Conservation (phyloP, 257 asterid species). For the Solanum peruvianum region DNA sequence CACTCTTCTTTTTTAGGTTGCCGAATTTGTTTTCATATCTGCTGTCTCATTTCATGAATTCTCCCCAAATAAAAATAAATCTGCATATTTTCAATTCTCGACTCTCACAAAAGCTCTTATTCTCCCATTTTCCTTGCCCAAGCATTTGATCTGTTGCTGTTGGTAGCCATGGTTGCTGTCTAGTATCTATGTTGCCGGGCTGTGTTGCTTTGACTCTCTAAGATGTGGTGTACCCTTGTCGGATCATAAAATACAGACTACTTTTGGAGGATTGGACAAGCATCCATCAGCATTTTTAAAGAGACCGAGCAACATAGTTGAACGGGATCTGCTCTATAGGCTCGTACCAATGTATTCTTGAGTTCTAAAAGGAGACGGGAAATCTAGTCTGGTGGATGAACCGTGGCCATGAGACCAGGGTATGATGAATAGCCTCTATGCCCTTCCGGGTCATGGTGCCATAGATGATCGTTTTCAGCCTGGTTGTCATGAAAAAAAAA, state of each 20-base stretch:
- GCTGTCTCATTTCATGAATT: background rate
- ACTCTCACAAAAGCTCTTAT: background rate
- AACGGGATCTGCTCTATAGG: background rate
- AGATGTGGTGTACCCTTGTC: background rate
- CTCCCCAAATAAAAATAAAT: background rate
- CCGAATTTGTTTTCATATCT: background rate
- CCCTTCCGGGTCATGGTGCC: background rate
- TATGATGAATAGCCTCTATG: background rate
- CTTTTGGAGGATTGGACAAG: background rate
- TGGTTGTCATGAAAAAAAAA: background rate
- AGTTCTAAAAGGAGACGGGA: background rate
- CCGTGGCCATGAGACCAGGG: background rate
- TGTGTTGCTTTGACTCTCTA: background rate
- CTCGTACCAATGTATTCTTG: background rate
- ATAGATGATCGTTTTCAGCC: background rate
- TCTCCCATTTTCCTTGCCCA: background rate
- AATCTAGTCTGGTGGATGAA: background rate
- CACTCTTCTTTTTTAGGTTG: background rate
- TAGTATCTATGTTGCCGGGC: background rate
- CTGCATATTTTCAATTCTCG: background rate
- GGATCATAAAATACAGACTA: background rate
- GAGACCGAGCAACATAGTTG: background rate
- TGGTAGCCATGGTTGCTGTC: background rate
- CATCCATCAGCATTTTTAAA: background rate
- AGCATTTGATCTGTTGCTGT: background rate